Percentiles rank a stretch among this genome's conserved stretches.
These are phyloP conservation scores for Leptodermis oblonga DNA, from an alignment of 257 asterid genomes.

Conservation along the genomic window DNA sequence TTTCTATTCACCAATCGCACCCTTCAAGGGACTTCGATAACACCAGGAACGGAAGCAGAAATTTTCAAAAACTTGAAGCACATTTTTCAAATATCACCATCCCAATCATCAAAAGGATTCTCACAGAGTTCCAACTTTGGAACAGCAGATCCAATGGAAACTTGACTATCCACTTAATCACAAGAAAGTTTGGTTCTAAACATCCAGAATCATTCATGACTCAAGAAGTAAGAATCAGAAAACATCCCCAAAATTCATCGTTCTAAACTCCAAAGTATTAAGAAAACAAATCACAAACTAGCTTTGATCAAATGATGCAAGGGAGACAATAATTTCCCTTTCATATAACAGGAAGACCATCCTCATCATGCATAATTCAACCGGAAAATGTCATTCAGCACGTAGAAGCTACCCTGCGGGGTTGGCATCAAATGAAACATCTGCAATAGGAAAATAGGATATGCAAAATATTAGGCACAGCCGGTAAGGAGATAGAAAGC, in stretches of 20 bases:
- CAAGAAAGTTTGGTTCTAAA: background rate
- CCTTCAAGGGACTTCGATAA: too few relatives aligned
- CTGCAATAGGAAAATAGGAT: constrained; percentile 33
- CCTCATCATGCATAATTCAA: constrained; percentile 66
- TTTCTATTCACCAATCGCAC: too few relatives aligned
- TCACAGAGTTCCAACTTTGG: background rate
- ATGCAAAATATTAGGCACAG: background rate
- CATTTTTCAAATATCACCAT: background rate
- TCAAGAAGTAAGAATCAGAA: background rate
- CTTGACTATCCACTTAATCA: background rate
- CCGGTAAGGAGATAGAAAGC: background rate
- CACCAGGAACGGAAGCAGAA: background rate
- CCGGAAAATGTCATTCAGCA: constrained; percentile 85
- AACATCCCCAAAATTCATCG: background rate
- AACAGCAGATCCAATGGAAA: background rate
- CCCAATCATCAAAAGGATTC: background rate
- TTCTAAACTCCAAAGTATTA: too few relatives aligned
- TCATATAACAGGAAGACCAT: background rate
- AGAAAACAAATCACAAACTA: background rate
- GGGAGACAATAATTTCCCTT: background rate
- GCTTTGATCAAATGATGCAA: background rate
- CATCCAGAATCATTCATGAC: background rate
- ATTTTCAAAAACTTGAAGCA: too few relatives aligned
- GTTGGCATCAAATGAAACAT: constrained; percentile 93
- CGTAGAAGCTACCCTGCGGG: constrained; percentile 79